Percentiles rank a stretch among this genome's conserved stretches.
These are phyloP conservation scores for Cichorium intybus DNA, from an alignment of 140 eudicot species.

Conservation along the genomic window DNA sequence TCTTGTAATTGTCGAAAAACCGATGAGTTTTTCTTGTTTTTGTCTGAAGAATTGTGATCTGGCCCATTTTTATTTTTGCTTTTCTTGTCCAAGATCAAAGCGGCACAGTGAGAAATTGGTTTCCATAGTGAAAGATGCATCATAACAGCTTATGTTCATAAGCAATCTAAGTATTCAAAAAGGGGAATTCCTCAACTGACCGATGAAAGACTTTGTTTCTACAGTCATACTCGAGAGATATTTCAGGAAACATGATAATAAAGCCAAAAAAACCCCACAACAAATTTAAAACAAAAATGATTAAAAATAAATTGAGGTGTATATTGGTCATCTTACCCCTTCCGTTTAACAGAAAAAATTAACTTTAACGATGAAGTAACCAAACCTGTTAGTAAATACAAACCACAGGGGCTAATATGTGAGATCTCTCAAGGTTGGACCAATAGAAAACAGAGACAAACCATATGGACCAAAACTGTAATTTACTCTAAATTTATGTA, in stretches of 20 bases:
- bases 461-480: no score
- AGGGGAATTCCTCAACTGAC: background rate
- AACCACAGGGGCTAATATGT: no score
- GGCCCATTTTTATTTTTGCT: constrained; percentile 74
- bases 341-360: no score
- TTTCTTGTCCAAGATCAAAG: constrained; percentile 81
- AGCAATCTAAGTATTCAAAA: constrained; percentile 16
- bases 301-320: no score
- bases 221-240: constrained; percentile 18
- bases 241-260: constrained; percentile 10
- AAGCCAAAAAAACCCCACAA: constrained; percentile 23
- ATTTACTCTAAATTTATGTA: no score
- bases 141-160: constrained; percentile 37
- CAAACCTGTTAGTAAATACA: no score
- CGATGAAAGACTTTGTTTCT: constrained; percentile 2
- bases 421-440: no score
- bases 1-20: constrained; percentile 68
- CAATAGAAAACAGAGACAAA: no score
- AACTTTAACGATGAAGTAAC: no score
- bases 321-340: no score
- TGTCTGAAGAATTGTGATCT: constrained; percentile 42
- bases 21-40: constrained; percentile 61
- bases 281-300: no score
- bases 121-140: constrained; percentile 99
- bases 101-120: constrained; percentile 88